A percentile compares a stretch with the other conserved stretches of the same genome.
phyloP scores from a whole-genome alignment of 257 asterid species.

The Petunia secreta region DNA sequence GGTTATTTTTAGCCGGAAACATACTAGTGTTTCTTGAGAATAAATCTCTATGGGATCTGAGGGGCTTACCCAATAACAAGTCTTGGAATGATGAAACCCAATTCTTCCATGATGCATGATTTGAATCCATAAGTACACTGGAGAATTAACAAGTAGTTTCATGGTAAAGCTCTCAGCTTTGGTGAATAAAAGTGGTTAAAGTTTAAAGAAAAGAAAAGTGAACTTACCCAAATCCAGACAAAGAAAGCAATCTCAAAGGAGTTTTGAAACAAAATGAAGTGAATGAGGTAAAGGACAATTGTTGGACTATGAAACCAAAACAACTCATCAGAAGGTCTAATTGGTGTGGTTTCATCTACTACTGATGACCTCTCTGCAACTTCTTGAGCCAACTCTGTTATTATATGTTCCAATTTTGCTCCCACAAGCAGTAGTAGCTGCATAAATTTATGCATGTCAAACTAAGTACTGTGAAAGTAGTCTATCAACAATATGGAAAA shows the following conservation, averaged over 20 bases:
- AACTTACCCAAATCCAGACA: constrained; percentile 81
- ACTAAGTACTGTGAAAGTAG: neutral
- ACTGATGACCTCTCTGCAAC: constrained; percentile 40
- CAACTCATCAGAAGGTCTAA: constrained; percentile 73
- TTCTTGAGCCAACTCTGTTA: constrained; percentile 64
- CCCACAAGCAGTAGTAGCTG: constrained; percentile 84
- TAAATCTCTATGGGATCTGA: neutral
- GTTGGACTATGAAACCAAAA: constrained; percentile 79
- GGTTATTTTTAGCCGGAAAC: neutral
- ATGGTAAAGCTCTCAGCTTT: too few relatives aligned
- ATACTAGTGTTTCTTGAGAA: neutral
- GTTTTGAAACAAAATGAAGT: constrained; percentile 92
- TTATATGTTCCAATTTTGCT: constrained; percentile 87
- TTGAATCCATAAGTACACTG: constrained; percentile 78
- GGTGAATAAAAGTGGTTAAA: neutral
- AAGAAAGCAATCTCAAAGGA: constrained; percentile 90
- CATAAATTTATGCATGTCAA: constrained; percentile 4
- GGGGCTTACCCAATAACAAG: constrained; percentile 65
- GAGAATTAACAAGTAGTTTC: neutral
- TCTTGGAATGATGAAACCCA: constrained; percentile 67
- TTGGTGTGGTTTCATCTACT: constrained; percentile 39
- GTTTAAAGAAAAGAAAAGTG: neutral
- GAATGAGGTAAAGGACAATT: constrained; percentile 76
- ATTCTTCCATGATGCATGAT: constrained; percentile 89
- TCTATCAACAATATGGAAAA: neutral